These are phyloP conservation scores for Glaciozyma martinii DNA, from an alignment of 768 basidiomycete species.

Conservation along the genomic window DNA sequence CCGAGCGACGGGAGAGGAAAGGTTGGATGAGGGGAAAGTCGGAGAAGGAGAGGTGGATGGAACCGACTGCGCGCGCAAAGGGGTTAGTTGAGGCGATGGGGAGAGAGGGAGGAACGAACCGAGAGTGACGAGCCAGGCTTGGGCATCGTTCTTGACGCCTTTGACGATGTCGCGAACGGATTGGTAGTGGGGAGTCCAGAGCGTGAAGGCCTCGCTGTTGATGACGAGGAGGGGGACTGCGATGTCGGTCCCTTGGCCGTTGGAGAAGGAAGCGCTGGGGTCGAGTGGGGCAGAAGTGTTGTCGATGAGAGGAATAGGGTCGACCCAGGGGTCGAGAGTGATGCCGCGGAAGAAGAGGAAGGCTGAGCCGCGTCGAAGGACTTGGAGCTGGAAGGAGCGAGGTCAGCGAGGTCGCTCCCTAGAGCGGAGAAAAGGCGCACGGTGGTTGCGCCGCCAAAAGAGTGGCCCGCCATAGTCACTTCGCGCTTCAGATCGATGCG, in stretches of 20 bases:
- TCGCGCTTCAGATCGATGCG: constrained; percentile 35
- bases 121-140: constrained; percentile 17
- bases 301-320: constrained; percentile 44
- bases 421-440: constrained; percentile 38
- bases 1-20: background rate
- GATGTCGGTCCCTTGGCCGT: constrained; percentile 2
- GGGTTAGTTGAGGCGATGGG: too few relatives aligned
- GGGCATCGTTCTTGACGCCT: background rate
- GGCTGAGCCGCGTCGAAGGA: constrained; percentile 36
- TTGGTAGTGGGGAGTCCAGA: constrained; percentile 39
- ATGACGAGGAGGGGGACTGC: constrained; percentile 37
- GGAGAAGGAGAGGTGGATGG: constrained; percentile 33
- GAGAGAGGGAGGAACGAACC: constrained; percentile 1
- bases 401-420: constrained; percentile 48
- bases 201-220: constrained; percentile 42
- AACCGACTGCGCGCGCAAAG: constrained; percentile 16
- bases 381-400: constrained; percentile 40
- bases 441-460: constrained; percentile 52
- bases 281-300: background rate
- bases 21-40: constrained; percentile 32
- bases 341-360: constrained; percentile 55
- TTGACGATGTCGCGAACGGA: constrained; percentile 8
- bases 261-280: background rate
- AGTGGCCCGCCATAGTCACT: constrained; percentile 49
- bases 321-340: constrained; percentile 75